phyloP scores from a whole-genome alignment of 2,329 filamentous ascomycete species.

The Neofusicoccum laricinum region DNA sequence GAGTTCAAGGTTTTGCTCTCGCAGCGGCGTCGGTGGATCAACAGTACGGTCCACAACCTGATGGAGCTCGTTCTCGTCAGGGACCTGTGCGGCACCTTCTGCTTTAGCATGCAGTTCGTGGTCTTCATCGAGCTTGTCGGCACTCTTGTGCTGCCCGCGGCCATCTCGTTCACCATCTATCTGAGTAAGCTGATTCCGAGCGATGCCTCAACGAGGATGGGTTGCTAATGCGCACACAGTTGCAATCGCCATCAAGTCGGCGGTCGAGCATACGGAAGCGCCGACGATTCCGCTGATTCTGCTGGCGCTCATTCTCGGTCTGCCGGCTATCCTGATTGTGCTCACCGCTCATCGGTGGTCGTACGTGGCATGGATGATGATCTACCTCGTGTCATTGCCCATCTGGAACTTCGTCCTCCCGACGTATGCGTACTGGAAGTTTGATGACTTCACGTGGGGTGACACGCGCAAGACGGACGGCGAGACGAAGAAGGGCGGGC shows the following conservation, averaged over 20 bases:
- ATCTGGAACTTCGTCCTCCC: slow-evolving; percentile 98
- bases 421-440: slow-evolving; percentile 97
- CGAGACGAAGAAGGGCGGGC: slow-evolving; percentile 81
- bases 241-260: slow-evolving; percentile 74
- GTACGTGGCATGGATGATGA: slow-evolving; percentile 95
- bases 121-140: slow-evolving; percentile 93
- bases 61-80: slow-evolving; percentile 96
- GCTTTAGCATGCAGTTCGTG: slow-evolving; percentile 99
- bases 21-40: slow-evolving; percentile 97
- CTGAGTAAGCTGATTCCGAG: slow-evolving; percentile 64
- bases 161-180: slow-evolving; percentile 96
- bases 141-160: slow-evolving; percentile 90
- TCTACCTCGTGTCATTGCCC: slow-evolving; percentile 89
- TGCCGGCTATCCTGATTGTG: slow-evolving; percentile 87
- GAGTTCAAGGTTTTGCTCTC: slow-evolving; percentile 88
- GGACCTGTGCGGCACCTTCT: slow-evolving; percentile 97
- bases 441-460: slow-evolving; percentile 99
- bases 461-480: slow-evolving; percentile 94
- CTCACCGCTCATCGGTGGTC: slow-evolving; percentile 89
- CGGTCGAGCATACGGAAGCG: slow-evolving; percentile 54
- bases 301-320: slow-evolving; percentile 84
- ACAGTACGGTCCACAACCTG: slow-evolving; percentile 96
- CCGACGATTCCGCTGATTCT: slow-evolving; percentile 90
- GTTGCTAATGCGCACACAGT: slow-evolving; percentile 52
- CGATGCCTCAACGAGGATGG: not conserved